A percentile compares a stretch with the other conserved stretches of the same genome.
phyloP scores from a whole-genome alignment of 1,284 basidiomycete genomes.

The Coniferiporia sulphurascens region DNA sequence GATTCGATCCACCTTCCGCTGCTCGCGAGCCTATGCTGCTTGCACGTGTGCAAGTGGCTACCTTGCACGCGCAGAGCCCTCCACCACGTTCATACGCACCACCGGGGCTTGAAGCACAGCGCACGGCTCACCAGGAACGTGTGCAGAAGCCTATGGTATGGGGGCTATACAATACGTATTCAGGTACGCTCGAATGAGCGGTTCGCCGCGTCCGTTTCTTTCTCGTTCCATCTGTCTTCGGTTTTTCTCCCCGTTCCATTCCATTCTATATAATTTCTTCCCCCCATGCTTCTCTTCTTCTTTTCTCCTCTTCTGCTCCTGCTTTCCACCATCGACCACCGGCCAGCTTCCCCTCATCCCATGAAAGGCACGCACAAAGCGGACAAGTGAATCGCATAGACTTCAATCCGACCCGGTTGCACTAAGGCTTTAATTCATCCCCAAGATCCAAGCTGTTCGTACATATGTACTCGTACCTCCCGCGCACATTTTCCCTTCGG shows the following conservation, averaged over 20 bases:
- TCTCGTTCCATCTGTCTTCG: background rate
- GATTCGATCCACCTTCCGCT: slow-evolving; percentile 28
- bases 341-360: too few species aligned
- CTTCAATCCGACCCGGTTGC: too few species aligned
- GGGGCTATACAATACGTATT: slow-evolving; percentile 8
- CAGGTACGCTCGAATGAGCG: background rate
- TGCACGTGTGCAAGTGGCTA: slow-evolving; percentile 32
- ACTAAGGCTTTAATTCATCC: too few species aligned
- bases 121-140: slow-evolving; percentile 10
- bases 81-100: slow-evolving; percentile 12
- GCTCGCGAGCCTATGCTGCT: slow-evolving; percentile 33
- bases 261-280: background rate
- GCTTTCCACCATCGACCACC: too few species aligned
- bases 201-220: background rate
- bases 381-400: too few species aligned
- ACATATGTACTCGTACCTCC: too few species aligned
- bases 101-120: slow-evolving; percentile 4
- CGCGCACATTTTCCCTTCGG: too few species aligned
- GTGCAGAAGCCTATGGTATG: slow-evolving; percentile 12
- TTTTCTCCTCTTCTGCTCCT: too few species aligned
- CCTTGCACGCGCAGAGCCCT: background rate
- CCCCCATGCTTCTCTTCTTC: too few species aligned
- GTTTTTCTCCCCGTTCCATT: background rate
- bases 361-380: too few species aligned
- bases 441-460: too few species aligned